phyloP scores from a whole-genome alignment of 768 basidiomycete genomes.

The Tricholoma sp. region DNA sequence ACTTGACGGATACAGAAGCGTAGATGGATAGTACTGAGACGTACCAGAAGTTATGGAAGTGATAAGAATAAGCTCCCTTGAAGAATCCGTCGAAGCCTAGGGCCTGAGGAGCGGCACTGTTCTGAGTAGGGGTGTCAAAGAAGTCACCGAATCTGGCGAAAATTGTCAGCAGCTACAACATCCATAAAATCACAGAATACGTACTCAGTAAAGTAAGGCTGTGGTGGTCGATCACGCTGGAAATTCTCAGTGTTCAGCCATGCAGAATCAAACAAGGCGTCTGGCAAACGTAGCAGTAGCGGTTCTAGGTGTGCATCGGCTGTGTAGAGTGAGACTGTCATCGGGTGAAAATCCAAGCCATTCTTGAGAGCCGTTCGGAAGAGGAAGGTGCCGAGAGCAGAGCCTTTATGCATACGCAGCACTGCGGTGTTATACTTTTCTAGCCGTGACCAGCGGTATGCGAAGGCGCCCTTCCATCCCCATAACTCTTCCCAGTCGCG shows the following conservation, averaged over 20 bases:
- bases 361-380: slow-evolving; percentile 92
- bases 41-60: slow-evolving; percentile 91
- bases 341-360: slow-evolving; percentile 91
- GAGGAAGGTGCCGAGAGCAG: slow-evolving; percentile 83
- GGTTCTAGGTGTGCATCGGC: slow-evolving; percentile 78
- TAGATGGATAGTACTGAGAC: slow-evolving; percentile 5
- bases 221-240: slow-evolving; percentile 86
- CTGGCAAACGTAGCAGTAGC: slow-evolving; percentile 75
- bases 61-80: slow-evolving; percentile 88
- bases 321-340: slow-evolving; percentile 83
- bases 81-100: slow-evolving; percentile 91
- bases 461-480: slow-evolving; percentile 93
- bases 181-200: slow-evolving; percentile 10
- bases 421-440: slow-evolving; percentile 94
- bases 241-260: slow-evolving; percentile 91
- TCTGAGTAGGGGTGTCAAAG: slow-evolving; percentile 67
- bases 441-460: slow-evolving; percentile 91
- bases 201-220: slow-evolving; percentile 86
- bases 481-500: slow-evolving; percentile 97
- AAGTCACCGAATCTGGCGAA: slow-evolving; percentile 69
- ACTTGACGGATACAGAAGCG: not conserved
- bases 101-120: slow-evolving; percentile 75
- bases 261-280: slow-evolving; percentile 90
- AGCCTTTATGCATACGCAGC: slow-evolving; percentile 82
- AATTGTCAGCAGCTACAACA: not conserved